A percentile compares a stretch with the other conserved stretches of the same genome.
Evolutionary conservation across 192 early-diverging fungal species (phyloP).

Genomic region (Endogone sp.): DNA sequence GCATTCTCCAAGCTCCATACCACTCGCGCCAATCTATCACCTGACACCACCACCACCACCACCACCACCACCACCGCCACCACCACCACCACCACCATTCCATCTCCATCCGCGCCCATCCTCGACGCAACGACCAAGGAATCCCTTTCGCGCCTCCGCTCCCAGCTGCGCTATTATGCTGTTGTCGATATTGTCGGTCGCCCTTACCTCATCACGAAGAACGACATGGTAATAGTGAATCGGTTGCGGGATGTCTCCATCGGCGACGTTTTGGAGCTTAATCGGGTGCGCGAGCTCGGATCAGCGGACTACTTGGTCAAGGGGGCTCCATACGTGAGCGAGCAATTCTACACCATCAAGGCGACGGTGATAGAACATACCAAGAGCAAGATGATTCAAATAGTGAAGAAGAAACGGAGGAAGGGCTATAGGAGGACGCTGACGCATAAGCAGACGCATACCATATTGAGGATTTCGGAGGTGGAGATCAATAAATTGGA

Average conservation of each 20-base stretch:
- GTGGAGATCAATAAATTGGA: slow-evolving; percentile 18
- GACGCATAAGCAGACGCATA: slow-evolving; percentile 67
- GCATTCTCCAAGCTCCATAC: no score
- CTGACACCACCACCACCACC: no score
- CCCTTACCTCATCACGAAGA: slow-evolving; percentile 83
- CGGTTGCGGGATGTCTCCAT: slow-evolving; percentile 78
- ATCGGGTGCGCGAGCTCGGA: slow-evolving; percentile 84
- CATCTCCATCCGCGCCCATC: no score
- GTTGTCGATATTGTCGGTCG: slow-evolving; percentile 84
- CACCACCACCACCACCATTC: no score
- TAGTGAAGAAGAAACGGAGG: slow-evolving; percentile 78
- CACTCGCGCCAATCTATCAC: no score
- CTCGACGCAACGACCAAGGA: background rate
- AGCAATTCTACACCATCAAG: slow-evolving; percentile 68
- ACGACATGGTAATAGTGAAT: slow-evolving; percentile 84
- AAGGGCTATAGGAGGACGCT: slow-evolving; percentile 68
- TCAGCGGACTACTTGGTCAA: slow-evolving; percentile 78
- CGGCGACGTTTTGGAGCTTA: slow-evolving; percentile 85
- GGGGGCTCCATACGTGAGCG: slow-evolving; percentile 81
- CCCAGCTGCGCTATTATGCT: slow-evolving; percentile 74
- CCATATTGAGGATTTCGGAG: slow-evolving; percentile 68
- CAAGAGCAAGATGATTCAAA: slow-evolving; percentile 65
- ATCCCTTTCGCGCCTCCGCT: slow-evolving; percentile 40
- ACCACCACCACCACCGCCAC: no score
- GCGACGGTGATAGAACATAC: slow-evolving; percentile 90